These are phyloP conservation scores for Yarrowia bubula DNA, from an alignment of 805 yeast genomes.

Conservation along the genomic window DNA sequence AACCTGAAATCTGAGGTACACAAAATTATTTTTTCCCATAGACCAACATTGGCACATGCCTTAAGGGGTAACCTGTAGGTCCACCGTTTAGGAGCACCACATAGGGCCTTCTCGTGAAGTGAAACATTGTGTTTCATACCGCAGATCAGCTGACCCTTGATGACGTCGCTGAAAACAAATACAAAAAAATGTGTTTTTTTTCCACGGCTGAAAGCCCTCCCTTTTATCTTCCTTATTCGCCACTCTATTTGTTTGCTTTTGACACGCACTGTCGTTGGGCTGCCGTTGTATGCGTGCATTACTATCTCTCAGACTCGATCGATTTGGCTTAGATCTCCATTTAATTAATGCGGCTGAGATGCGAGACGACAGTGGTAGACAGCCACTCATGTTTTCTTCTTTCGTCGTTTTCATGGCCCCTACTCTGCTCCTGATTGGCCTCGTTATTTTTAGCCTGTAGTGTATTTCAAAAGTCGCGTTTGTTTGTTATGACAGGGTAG, in stretches of 20 bases:
- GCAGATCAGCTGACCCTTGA: background rate
- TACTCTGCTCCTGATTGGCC: background rate
- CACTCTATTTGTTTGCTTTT: background rate
- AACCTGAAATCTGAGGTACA: too few species aligned
- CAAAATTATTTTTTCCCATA: too few species aligned
- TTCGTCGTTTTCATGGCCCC: too few species aligned
- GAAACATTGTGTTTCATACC: background rate
- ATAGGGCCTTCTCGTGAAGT: background rate
- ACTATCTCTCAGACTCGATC: background rate
- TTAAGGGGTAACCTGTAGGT: too few species aligned
- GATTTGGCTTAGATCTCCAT: slow-evolving; percentile 8
- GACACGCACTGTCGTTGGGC: too few species aligned
- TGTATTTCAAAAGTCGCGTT: background rate
- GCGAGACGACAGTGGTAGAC: background rate
- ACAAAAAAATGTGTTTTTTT: too few species aligned
- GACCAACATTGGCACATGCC: too few species aligned
- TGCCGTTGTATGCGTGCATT: background rate
- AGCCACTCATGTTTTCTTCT: too few species aligned
- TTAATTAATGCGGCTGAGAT: slow-evolving; percentile 7
- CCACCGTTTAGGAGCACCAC: too few species aligned
- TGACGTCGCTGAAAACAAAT: too few species aligned
- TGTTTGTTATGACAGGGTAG: background rate
- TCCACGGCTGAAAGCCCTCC: too few species aligned
- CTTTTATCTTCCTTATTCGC: too few species aligned
- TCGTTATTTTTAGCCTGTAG: background rate